Evolutionary conservation across 345 rosid species (phyloP), one percentile per base, ranked within the genome.

Genomic region (Isatis tinctoria): DNA sequence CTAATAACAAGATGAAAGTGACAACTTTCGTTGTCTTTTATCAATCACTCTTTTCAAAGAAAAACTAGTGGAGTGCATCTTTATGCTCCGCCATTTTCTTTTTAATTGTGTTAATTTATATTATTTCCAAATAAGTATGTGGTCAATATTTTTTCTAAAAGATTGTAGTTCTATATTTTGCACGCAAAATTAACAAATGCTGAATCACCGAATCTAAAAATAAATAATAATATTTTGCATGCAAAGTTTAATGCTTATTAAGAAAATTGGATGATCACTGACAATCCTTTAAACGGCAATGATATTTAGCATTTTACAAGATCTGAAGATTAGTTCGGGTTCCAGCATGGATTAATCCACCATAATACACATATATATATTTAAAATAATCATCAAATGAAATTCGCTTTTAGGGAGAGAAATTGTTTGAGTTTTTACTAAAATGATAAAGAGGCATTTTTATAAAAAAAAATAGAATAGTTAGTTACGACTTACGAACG

Each of bases 41-140:
- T 36, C 17, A 2, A 45, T 18, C 60, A 35, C 11, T 53, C 45
- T 39, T 63, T 41, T 8, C 12, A 32, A 43, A 18, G n/a, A 17
- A n/a, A 58, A 59, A 36, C 35, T 14, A 67, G 67, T 67, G 53
- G 63, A 60, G 30, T 37, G 67, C 33, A 49, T 60, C 74, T 75
- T 60, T 67, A 20, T 10, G 60, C 37, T 14, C 53, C 78, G 47
- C 26, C 7, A 22, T 28, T 52, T 59, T 60, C 16, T 7, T 35
- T 6, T 24, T 1, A 11, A 33, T 59, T 59, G 6, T 43, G 24
- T 44, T 22, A 47, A 5, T 44, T 17, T n/a, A 51, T 57, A 16
- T 52, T 37, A 13, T 20, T 60, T 27, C 26, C 1, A 40, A 48
- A 36, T 26, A 60, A 52, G 4, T 26, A n/a, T 51, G 58, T 26